Conservation (phyloP, 371 early-diverging fungal species). For the Mortierella sp. region DNA sequence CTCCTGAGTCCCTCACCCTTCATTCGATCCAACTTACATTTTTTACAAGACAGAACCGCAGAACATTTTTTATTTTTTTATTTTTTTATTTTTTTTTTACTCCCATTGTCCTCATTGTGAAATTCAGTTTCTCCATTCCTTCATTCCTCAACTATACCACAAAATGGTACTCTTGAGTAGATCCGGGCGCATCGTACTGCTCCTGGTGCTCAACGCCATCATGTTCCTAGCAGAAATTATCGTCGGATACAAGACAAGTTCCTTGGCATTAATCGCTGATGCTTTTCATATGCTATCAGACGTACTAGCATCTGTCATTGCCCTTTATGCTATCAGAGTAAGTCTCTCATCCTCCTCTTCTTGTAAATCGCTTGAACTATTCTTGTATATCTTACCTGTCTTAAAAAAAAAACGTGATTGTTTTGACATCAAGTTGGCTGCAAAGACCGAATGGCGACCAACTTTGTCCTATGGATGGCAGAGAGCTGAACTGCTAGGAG, state of each 20-base stretch:
- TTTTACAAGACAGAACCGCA: too few species aligned
- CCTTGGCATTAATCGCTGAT: conserved; percentile 93
- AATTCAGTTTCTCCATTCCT: not conserved
- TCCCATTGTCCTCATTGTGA: not conserved
- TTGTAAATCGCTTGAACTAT: not conserved
- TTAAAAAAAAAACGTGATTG: conserved; percentile 1
- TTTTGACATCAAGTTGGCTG: conserved; percentile 53
- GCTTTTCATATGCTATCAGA: conserved; percentile 95
- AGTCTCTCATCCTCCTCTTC: not conserved
- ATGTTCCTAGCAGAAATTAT: conserved; percentile 86
- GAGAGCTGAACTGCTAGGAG: conserved; percentile 94
- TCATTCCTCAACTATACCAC: not conserved
- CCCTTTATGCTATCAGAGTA: conserved; percentile 88
- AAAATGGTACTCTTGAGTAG: conserved; percentile 40
- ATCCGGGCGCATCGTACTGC: conserved; percentile 64
- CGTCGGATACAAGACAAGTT: conserved; percentile 80
- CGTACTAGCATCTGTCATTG: conserved; percentile 83
- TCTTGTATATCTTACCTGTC: not conserved
- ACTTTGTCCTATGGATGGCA: conserved; percentile 92
- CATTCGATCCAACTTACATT: not conserved
- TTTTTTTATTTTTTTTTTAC: too few species aligned
- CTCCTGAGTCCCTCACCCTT: not conserved
- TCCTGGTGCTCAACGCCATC: conserved; percentile 72
- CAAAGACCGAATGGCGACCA: conserved; percentile 64
- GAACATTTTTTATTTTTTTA: too few species aligned